Percentiles rank a stretch among this genome's conserved stretches.
Evolutionary conservation across 257 asterid genomes (phyloP).

Genomic region (Gentiana dahurica): DNA sequence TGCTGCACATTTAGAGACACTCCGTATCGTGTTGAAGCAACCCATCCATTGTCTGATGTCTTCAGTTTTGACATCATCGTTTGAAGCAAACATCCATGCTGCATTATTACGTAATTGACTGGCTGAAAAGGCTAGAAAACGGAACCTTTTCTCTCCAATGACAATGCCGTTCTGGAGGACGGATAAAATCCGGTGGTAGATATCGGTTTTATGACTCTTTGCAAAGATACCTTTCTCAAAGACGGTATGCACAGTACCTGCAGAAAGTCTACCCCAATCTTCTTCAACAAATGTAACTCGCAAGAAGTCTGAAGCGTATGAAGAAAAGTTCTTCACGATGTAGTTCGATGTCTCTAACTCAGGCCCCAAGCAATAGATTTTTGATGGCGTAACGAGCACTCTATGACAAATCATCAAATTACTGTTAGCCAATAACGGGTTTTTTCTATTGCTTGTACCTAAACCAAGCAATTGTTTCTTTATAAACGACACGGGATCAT

Average conservation of each 20-base stretch:
- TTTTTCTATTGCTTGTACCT: slow-evolving; percentile 16
- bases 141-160: slow-evolving; percentile 63
- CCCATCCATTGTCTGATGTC: slow-evolving; percentile 96
- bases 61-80: slow-evolving; percentile 48
- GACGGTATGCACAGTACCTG: slow-evolving; percentile 36
- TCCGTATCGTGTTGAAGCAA: slow-evolving; percentile 62
- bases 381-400: slow-evolving; percentile 69
- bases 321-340: slow-evolving; percentile 66
- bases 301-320: slow-evolving; percentile 61
- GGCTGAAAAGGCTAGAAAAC: slow-evolving; percentile 85
- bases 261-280: slow-evolving; percentile 76
- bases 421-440: slow-evolving; percentile 27
- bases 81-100: slow-evolving; percentile 98
- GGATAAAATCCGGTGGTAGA: slow-evolving; percentile 49
- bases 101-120: slow-evolving; percentile 86
- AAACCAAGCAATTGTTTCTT: slow-evolving; percentile 20
- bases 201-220: slow-evolving; percentile 50
- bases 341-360: slow-evolving; percentile 87
- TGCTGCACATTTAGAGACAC: slow-evolving; percentile 85
- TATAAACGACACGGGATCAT: slow-evolving; percentile 49
- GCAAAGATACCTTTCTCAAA: slow-evolving; percentile 52
- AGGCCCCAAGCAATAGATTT: slow-evolving; percentile 82
- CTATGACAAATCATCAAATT: slow-evolving; percentile 78
- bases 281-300: slow-evolving; percentile 94
- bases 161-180: slow-evolving; percentile 65